Evolutionary conservation across 805 yeast genomes (phyloP), one percentile per base, ranked within the genome.

Genomic region (Candida adriatica): DNA sequence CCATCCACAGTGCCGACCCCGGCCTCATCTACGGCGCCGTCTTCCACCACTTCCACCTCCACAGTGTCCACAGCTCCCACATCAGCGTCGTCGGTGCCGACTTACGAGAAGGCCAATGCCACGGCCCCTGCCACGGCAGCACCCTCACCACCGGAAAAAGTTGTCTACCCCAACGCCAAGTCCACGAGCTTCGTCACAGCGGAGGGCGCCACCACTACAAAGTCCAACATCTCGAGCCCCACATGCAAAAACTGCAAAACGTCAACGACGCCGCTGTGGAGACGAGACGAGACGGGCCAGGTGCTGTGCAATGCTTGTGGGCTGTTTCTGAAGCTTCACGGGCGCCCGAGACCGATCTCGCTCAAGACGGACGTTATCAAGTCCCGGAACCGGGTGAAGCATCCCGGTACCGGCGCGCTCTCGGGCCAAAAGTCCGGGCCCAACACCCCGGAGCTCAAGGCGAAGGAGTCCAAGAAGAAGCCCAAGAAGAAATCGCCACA

Each of bases 221-320:
- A 75, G 43, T 66, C 77, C 13, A 76, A 72, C 47, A 71, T 75
- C 39, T 56, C 78, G 10, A 63, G 74, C 20, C 85, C 94, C 5
- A 69, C 79, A 15, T 88, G 97, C 56, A 84, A 81, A 46, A 88
- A 88, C 57, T 88, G 97, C 61, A 73, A 79, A 49, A 88, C 97
- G 2, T 82, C 86, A 37, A 88, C 92, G 2, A 88, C 97, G 2
- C 96, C 97, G 1, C 63, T 88, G 18, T 88, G 96, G 96, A 71
- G 96, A 58, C 68, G 96, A 42, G 96, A 88, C 58, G 96, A 87
- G 49, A 74, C 83, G 8, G 94, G 94, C 11, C 80, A 79, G 47
- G 94, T 88, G 20, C 67, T 88, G 29, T 88, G 97, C 57, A 88
- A 88, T 61, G 97, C 97, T 8, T 86, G 96, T 62, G 96, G 96